Evolutionary conservation across 768 basidiomycete species (phyloP), one percentile per base, ranked within the genome.

Genomic region (Saitozyma podzolica): DNA sequence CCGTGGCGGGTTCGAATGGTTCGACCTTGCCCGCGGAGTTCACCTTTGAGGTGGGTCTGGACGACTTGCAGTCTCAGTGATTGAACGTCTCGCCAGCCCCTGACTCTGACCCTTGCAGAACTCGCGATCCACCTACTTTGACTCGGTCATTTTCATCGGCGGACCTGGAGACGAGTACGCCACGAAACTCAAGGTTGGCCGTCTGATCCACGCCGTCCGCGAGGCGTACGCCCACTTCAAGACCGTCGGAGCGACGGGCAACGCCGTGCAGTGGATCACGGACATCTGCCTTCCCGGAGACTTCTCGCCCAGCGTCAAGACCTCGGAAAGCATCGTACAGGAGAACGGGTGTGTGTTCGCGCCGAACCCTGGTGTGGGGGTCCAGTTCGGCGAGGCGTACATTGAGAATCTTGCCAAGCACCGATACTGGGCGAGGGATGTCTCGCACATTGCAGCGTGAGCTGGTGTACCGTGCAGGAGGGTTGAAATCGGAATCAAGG

Each of bases 191-290:
- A 82, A 82, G 67, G 85, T 84, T 54, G 92, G 91, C 6, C 84
- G 91, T 17, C 83, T 83, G 8, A 80, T 91, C n/a, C 90, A 94
- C 74, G 91, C 88, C 83, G 84, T 89, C 3, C 84, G 89, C 50
- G 91, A 93, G 79, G 87, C 90, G 2, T 93, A 89, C 79, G 88
- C 88, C 19, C 92, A 93, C 78, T 88, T 86, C 80, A 93, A 93
- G 81, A 77, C 88, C 16, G 89, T 95, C 61, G 89, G 86, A 2
- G 90, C 87, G 0, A 82, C 88, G 51, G 92, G 91, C 41, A 77
- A 80, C 47, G 72, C 80, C 16, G 78, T 83, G 47, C 61, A 68
- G 2, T 81, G 80, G 78, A 40, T 81, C 51, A 68, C 70, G 14
- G 75, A 79, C 67, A 66, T 75, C 57, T 78, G 73, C 29, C 78